Percentiles rank a stretch among this genome's conserved stretches.
These are phyloP conservation scores for Geotrichum siamense DNA, from an alignment of 1,139 yeast genomes.

Conservation along the genomic window DNA sequence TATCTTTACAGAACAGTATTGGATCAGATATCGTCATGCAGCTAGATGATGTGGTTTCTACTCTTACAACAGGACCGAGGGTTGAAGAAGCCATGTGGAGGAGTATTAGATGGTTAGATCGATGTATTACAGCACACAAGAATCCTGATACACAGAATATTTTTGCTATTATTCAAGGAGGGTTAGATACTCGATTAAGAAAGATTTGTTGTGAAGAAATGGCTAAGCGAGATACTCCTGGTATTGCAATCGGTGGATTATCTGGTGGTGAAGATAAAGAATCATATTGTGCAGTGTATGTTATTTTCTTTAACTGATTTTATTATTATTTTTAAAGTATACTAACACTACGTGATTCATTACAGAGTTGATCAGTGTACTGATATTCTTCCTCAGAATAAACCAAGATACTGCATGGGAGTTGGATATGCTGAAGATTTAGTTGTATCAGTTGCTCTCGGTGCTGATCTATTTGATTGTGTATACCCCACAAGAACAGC, in stretches of 20 bases:
- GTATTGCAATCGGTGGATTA: conserved; percentile 43
- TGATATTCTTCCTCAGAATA: conserved; percentile 37
- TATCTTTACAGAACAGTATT: conserved; percentile 39
- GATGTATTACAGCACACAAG: conserved; percentile 41
- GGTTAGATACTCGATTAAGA: conserved; percentile 37
- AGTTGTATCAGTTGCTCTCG: conserved; percentile 41
- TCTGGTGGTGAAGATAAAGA: conserved; percentile 43
- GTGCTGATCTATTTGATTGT: conserved; percentile 43
- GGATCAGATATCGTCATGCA: conserved; percentile 45
- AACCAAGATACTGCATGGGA: conserved; percentile 44
- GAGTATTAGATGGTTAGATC: conserved; percentile 40
- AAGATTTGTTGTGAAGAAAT: conserved; percentile 38
- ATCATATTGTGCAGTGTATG: conserved; percentile 34
- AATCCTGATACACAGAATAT: conserved; percentile 39
- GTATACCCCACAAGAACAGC: conserved; percentile 44
- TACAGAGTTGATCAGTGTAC: conserved; percentile 36
- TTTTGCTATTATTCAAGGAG: conserved; percentile 44
- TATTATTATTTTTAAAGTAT: background rate
- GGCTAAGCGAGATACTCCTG: conserved; percentile 41
- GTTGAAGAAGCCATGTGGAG: conserved; percentile 42
- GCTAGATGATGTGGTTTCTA: conserved; percentile 41
- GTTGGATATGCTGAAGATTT: conserved; percentile 44
- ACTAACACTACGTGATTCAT: conserved; percentile 8
- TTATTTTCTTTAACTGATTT: conserved; percentile 6
- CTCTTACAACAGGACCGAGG: conserved; percentile 40